Evolutionary conservation across 2,329 filamentous ascomycete species (phyloP).

Genomic region (Xylaria sp.): DNA sequence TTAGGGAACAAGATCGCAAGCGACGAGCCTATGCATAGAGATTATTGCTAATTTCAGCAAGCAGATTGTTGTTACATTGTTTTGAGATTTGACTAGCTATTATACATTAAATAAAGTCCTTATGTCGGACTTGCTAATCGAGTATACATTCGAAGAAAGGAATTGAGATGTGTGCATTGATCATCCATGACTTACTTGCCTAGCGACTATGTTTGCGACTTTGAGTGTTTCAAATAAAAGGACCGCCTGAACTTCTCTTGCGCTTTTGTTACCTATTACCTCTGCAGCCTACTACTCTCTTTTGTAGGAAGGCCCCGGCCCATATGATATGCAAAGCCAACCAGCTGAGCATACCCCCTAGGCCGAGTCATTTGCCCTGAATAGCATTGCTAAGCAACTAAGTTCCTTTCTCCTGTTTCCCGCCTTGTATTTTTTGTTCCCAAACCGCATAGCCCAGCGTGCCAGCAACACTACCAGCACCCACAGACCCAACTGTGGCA

Average conservation of each 20-base stretch:
- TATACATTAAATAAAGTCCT: background rate
- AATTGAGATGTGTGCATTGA: background rate
- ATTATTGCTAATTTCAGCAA: background rate
- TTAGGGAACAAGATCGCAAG: background rate
- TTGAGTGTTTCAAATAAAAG: too few relatives aligned
- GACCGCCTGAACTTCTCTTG: too few relatives aligned
- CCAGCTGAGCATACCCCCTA: too few relatives aligned
- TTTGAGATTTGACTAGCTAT: constrained; percentile 1
- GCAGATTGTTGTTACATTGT: background rate
- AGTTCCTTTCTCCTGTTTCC: constrained; percentile 39
- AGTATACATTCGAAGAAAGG: background rate
- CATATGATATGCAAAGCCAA: too few relatives aligned
- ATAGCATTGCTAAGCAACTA: too few relatives aligned
- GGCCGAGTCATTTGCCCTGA: too few relatives aligned
- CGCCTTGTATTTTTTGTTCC: constrained; percentile 55
- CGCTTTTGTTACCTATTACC: too few relatives aligned
- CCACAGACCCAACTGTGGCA: constrained; percentile 51
- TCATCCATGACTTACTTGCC: too few relatives aligned
- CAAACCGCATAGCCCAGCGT: constrained; percentile 55
- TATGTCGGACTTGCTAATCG: background rate
- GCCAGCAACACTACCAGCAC: constrained; percentile 55
- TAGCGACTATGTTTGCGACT: too few relatives aligned
- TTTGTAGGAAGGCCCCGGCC: too few relatives aligned
- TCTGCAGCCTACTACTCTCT: too few relatives aligned
- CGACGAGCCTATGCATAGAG: background rate